Conservation (phyloP, 208 protist species). For the Leishmania aethiopica region DNA sequence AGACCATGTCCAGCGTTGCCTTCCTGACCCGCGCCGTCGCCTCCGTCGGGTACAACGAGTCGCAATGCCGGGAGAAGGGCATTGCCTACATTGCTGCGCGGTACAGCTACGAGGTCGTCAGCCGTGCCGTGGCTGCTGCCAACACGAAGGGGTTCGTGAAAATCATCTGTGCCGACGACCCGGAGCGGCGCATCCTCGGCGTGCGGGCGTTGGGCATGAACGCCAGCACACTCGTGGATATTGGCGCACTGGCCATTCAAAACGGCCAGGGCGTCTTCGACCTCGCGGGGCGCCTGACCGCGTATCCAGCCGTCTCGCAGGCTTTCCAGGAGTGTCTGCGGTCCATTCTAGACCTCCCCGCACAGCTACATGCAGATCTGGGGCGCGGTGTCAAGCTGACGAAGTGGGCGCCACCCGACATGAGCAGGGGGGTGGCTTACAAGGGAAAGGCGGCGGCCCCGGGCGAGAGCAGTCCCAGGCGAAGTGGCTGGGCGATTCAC, state of each 20-base stretch:
- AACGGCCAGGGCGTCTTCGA: slow-evolving; percentile 60
- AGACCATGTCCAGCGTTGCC: slow-evolving; percentile 44
- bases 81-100: slow-evolving; percentile 66
- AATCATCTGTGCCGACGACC: slow-evolving; percentile 75
- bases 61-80: slow-evolving; percentile 50
- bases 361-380: slow-evolving; percentile 55
- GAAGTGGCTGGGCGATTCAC: not conserved
- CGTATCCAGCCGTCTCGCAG: slow-evolving; percentile 81
- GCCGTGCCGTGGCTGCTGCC: slow-evolving; percentile 66
- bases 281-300: slow-evolving; percentile 67
- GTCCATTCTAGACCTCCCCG: slow-evolving; percentile 61
- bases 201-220: slow-evolving; percentile 69
- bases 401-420: slow-evolving; percentile 67
- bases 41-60: slow-evolving; percentile 73
- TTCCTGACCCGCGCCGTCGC: slow-evolving; percentile 65
- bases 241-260: slow-evolving; percentile 69
- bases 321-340: slow-evolving; percentile 85
- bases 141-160: slow-evolving; percentile 81
- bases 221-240: slow-evolving; percentile 71
- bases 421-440: slow-evolving; percentile 53
- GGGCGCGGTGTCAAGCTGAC: slow-evolving; percentile 43
- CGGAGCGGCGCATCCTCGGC: slow-evolving; percentile 54
- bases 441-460: slow-evolving; percentile 10
- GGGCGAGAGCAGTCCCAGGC: not conserved
- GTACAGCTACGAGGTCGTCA: slow-evolving; percentile 71